phyloP scores from a whole-genome alignment of 2,329 filamentous ascomycete species.

The Metarhizium humberi region DNA sequence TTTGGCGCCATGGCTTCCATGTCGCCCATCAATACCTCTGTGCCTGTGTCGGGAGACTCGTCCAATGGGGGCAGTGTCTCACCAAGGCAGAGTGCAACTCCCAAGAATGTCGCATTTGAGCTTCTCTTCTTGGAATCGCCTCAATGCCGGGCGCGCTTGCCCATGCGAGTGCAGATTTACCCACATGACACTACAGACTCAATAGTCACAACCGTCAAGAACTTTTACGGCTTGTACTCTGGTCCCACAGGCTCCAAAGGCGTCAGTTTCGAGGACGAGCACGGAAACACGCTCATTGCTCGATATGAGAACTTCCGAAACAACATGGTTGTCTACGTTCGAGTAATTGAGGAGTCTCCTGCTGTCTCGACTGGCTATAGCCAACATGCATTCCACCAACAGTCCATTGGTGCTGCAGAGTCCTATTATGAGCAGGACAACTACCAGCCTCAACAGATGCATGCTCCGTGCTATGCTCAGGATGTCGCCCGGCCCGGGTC shows the following conservation, averaged over 20 bases:
- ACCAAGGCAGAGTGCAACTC: conserved; percentile 37
- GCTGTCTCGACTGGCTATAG: conserved; percentile 38
- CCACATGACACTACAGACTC: conserved; percentile 95
- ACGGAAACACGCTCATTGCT: conserved; percentile 85
- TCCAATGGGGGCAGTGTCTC: conserved; percentile 35
- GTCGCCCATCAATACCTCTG: conserved; percentile 31
- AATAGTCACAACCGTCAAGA: conserved; percentile 96
- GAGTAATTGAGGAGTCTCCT: conserved; percentile 59
- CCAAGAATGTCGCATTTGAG: conserved; percentile 74
- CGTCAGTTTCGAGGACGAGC: conserved; percentile 88
- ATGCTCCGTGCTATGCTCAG: conserved; percentile 43
- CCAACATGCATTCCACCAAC: conserved; percentile 35
- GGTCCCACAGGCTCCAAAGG: conserved; percentile 60
- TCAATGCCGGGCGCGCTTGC: conserved; percentile 63
- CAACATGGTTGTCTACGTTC: conserved; percentile 88
- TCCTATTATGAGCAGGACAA: conserved; percentile 44
- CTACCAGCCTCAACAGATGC: conserved; percentile 32
- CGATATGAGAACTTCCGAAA: conserved; percentile 92
- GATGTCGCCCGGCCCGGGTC: conserved; percentile 60
- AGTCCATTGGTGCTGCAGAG: conserved; percentile 29
- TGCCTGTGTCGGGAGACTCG: conserved; percentile 23
- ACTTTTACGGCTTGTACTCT: conserved; percentile 95
- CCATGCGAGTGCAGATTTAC: conserved; percentile 85
- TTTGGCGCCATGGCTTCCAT: conserved; percentile 33
- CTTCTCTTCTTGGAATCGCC: conserved; percentile 60